Conservation (phyloP, 768 basidiomycete species). For the Mycena alexandri region DNA sequence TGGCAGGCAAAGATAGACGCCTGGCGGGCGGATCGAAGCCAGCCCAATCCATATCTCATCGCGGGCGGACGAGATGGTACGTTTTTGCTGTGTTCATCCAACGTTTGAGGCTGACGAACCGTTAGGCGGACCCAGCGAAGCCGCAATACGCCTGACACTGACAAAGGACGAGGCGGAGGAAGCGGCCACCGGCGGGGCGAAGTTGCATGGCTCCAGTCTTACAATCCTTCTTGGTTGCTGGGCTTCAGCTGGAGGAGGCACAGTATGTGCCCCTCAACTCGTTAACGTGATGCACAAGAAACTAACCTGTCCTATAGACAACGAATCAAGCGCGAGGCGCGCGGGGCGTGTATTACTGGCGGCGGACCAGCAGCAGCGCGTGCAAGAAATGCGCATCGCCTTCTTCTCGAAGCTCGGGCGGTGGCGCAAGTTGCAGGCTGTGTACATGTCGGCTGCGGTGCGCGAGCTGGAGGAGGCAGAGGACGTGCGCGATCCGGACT, state of each 20-base stretch:
- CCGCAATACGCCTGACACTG: background rate
- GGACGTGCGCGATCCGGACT: background rate
- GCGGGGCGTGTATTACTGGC: too few relatives aligned
- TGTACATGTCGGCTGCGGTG: conserved; percentile 18
- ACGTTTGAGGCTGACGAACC: background rate
- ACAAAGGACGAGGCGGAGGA: conserved; percentile 1
- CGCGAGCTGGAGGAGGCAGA: conserved; percentile 17
- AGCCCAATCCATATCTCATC: conserved; percentile 11
- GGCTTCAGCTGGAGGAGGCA: conserved; percentile 11
- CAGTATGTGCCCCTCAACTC: conserved; percentile 24
- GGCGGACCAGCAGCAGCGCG: too few relatives aligned
- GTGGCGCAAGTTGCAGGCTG: conserved; percentile 16
- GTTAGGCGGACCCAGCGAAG: background rate
- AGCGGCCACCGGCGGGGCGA: background rate
- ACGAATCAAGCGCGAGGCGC: conserved; percentile 10
- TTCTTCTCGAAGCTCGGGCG: too few relatives aligned
- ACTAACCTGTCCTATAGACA: too few relatives aligned
- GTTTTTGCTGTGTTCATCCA: too few relatives aligned
- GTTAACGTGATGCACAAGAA: too few relatives aligned
- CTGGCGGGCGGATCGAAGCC: conserved; percentile 8
- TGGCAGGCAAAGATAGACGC: conserved; percentile 18
- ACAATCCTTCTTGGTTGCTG: conserved; percentile 11
- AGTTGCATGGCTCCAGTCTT: too few relatives aligned
- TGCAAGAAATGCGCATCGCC: too few relatives aligned
- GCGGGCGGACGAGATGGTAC: background rate